A percentile compares a stretch with the other conserved stretches of the same genome.
Conservation (phyloP, 2,329 filamentous ascomycete genomes). For the Colletotrichum destructivum region DNA sequence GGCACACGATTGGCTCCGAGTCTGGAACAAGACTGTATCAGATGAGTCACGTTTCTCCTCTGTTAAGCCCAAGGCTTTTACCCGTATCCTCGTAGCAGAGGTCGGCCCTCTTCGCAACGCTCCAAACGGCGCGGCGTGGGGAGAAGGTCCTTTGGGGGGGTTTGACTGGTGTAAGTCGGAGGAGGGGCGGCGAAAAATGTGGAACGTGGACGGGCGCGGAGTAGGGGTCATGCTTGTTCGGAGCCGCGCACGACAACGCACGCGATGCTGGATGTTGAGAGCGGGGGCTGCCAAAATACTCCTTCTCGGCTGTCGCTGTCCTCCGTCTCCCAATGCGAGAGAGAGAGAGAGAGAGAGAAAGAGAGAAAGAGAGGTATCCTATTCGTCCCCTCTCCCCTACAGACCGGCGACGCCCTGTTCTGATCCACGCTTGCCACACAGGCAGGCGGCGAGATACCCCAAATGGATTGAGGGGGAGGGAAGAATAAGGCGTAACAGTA, state of each 20-base stretch:
- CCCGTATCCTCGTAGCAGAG: background rate
- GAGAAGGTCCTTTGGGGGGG: background rate
- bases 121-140: conserved; percentile 2
- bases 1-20: conserved; percentile 3
- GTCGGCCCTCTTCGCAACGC: background rate
- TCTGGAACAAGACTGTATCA: conserved; percentile 32
- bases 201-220: conserved; percentile 9
- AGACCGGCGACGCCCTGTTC: no score
- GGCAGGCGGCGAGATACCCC: no score
- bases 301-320: no score
- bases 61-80: background rate
- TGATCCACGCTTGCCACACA: background rate
- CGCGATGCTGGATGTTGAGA: background rate
- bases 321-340: no score
- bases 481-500: no score
- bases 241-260: conserved; percentile 13
- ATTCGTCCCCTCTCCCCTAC: no score
- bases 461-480: no score
- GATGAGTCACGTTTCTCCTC: conserved; percentile 24
- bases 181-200: conserved; percentile 15
- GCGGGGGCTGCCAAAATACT: no score
- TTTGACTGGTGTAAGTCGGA: background rate
- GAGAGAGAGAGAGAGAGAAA: no score
- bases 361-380: no score
- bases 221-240: conserved; percentile 41